These are phyloP conservation scores for Echinochloa phyllopogon DNA, from an alignment of 176 grass and related monocot genomes.

Conservation along the genomic window DNA sequence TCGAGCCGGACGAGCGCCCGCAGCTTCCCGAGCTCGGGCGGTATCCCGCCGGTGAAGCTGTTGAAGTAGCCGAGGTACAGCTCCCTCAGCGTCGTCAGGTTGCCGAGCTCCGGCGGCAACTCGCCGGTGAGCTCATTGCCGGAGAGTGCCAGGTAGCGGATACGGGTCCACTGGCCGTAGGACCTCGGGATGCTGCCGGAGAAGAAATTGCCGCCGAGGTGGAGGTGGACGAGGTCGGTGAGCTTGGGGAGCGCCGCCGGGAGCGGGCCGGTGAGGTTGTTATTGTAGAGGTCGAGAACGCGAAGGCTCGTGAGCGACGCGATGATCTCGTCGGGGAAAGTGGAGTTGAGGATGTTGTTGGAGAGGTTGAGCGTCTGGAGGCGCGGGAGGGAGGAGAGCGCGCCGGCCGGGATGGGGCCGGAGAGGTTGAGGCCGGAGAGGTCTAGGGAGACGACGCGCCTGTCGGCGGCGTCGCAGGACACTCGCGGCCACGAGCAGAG, in stretches of 20 bases:
- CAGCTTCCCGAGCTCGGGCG: conserved; percentile 70
- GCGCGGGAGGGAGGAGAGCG: conserved; percentile 54
- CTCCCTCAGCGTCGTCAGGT: conserved; percentile 65
- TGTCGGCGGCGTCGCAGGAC: conserved; percentile 54
- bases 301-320: conserved; percentile 49
- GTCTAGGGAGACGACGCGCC: conserved; percentile 57
- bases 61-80: conserved; percentile 94
- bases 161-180: conserved; percentile 69
- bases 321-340: conserved; percentile 60
- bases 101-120: conserved; percentile 74
- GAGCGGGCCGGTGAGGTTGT: conserved; percentile 84
- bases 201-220: conserved; percentile 95
- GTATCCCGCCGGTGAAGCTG: conserved; percentile 75
- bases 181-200: conserved; percentile 66
- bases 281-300: conserved; percentile 92
- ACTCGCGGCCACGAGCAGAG: conserved; percentile 69
- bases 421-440: conserved; percentile 80
- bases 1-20: conserved; percentile 69
- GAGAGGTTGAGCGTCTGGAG: conserved; percentile 87
- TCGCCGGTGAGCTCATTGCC: conserved; percentile 84
- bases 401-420: conserved; percentile 64
- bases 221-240: conserved; percentile 69
- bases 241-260: conserved; percentile 60
- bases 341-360: conserved; percentile 87
- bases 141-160: conserved; percentile 84